Conservation (phyloP, 768 basidiomycete species). For the Suillus decipiens region DNA sequence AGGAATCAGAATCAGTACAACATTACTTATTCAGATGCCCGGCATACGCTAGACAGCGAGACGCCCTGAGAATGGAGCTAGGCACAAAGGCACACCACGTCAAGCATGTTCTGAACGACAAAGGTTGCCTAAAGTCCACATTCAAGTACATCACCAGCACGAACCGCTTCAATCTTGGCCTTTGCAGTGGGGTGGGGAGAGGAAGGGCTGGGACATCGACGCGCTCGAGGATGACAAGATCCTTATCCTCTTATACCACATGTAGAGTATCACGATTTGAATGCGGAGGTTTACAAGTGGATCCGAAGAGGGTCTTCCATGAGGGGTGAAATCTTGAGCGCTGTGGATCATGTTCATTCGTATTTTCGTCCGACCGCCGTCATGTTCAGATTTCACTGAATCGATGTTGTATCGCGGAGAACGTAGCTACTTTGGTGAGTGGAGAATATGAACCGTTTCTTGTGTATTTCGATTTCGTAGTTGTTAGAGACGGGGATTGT, state of each 20-base stretch:
- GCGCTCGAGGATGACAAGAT: slow-evolving; percentile 72
- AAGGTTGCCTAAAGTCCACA: no score
- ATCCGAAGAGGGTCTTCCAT: slow-evolving; percentile 48
- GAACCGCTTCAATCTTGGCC: slow-evolving; percentile 11
- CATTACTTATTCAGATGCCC: no score
- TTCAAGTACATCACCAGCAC: no score
- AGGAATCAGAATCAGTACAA: no score
- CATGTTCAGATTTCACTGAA: slow-evolving; percentile 25
- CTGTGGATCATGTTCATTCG: slow-evolving; percentile 77
- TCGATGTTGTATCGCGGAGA: slow-evolving; percentile 53
- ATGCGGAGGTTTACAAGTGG: slow-evolving; percentile 65
- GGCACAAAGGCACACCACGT: no score
- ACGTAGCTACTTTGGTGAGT: slow-evolving; percentile 74
- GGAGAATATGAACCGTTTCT: slow-evolving; percentile 68
- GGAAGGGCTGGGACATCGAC: slow-evolving; percentile 41
- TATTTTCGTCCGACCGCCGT: slow-evolving; percentile 39
- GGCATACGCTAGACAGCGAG: no score
- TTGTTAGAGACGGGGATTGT: slow-evolving; percentile 66
- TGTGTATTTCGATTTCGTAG: slow-evolving; percentile 66
- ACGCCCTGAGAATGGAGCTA: no score
- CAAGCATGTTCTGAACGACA: no score
- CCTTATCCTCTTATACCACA: slow-evolving; percentile 69
- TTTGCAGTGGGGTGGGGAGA: slow-evolving; percentile 13
- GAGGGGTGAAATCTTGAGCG: slow-evolving; percentile 71
- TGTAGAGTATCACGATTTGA: slow-evolving; percentile 59